Base-by-base conservation (phyloP, 306 rosid genomes). In the Dryas drummondii region DNA sequence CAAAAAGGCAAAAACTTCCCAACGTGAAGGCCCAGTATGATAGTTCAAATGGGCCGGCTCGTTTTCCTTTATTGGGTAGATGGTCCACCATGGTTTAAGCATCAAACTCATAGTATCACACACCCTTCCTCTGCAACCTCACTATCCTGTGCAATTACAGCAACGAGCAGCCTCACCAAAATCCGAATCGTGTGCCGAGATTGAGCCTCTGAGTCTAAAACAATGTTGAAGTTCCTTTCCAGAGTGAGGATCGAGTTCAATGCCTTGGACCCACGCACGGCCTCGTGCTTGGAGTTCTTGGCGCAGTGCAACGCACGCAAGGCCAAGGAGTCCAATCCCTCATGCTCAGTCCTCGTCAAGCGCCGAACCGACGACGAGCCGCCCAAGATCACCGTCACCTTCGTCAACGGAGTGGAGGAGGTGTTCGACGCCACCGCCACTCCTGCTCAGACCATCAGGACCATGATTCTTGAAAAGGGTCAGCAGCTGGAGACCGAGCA, bases 231-330 rank as follows among this genome's bases (percentile, higher is more conserved):
- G 80, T 91, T 94, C 77, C 81, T 94, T 0, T 91, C 96, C 12
- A 81, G 83, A 15, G 98, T 91, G 83, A 88, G 71, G 53, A 88
- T 94, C 69, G 99, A 94, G 84, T 92, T 88, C 91, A 92, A 89
- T 48, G 97, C 97, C 16, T 63, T 91, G 77, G 98, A 94, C 79
- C 97, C 98, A 3, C 93, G 98, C 66, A 81, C 83, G 19, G 93
- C 98, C 0, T 91, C 97, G 10, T 94, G 97, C 78, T 83, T 94
- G 92, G 98, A 94, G 80, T 94, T 94, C 79, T 62, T 94, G 68
- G 97, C 97, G 0, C 97, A 94, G 81, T 94, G 99, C 88, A 92
- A 94, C 44, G 94, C 97, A 0, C 83, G 88, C 50, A 88, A 92
- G 82, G 97, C 98, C 9, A 90, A 87, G 74, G 98, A 94, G 53